A percentile compares a stretch with the other conserved stretches of the same genome.
Evolutionary conservation across 2,329 filamentous ascomycete genomes (phyloP).

Genomic region (Penicillium sp.): DNA sequence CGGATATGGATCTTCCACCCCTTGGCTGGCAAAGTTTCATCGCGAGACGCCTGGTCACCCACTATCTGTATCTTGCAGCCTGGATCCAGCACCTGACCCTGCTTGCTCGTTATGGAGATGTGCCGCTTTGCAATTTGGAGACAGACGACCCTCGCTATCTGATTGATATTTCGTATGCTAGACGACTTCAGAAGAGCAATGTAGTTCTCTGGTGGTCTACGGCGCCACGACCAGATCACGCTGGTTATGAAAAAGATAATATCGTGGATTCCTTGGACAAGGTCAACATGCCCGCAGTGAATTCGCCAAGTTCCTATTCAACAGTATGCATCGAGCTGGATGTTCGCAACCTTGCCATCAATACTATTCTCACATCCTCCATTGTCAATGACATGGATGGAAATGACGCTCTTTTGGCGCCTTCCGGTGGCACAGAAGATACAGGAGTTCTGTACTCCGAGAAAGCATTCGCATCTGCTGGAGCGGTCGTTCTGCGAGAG

Average conservation of each 20-base stretch:
- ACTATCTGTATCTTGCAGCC: conserved; percentile 87
- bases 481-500: conserved; percentile 84
- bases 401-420: conserved; percentile 81
- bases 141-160: conserved; percentile 90
- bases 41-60: conserved; percentile 77
- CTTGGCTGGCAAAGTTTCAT: conserved; percentile 92
- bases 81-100: conserved; percentile 89
- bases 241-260: conserved; percentile 92
- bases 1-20: conserved; percentile 83
- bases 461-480: conserved; percentile 87
- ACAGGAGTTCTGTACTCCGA: conserved; percentile 75
- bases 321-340: conserved; percentile 96
- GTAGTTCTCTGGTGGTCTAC: conserved; percentile 97
- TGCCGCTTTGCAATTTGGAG: conserved; percentile 93
- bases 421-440: conserved; percentile 62
- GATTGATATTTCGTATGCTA: conserved; percentile 92
- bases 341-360: conserved; percentile 91
- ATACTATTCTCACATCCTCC: conserved; percentile 94
- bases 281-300: conserved; percentile 88
- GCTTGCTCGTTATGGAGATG: conserved; percentile 85
- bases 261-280: conserved; percentile 77
- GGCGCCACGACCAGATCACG: conserved; percentile 84
- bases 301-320: conserved; percentile 88
- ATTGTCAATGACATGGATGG: conserved; percentile 96
- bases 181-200: conserved; percentile 83